A percentile compares a stretch with the other conserved stretches of the same genome.
These are phyloP conservation scores for Moringa oleifera DNA, from an alignment of 345 rosid genomes.

Conservation along the genomic window DNA sequence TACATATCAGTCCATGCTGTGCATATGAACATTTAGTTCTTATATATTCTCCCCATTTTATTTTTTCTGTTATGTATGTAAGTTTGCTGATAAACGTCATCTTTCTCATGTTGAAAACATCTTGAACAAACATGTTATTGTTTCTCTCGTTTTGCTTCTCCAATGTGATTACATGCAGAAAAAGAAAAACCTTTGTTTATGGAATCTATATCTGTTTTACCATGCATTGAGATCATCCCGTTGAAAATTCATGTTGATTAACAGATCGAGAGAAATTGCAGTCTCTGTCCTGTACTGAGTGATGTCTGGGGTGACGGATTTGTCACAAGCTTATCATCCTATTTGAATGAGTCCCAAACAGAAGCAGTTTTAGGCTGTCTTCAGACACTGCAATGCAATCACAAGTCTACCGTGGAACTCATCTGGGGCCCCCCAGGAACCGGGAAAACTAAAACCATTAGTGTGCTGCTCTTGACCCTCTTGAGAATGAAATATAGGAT, in stretches of 20 bases:
- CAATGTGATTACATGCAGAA: background rate
- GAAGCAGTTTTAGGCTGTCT: background rate
- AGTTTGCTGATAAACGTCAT: too few species aligned
- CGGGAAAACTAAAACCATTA: conserved; percentile 22
- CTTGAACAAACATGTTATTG: too few species aligned
- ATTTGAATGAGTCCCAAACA: background rate
- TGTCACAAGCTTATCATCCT: background rate
- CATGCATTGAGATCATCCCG: background rate
- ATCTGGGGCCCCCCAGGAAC: conserved; percentile 30
- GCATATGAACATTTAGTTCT: too few species aligned
- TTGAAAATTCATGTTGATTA: background rate
- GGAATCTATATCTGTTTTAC: too few species aligned
- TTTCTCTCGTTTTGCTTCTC: background rate
- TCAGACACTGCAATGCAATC: background rate
- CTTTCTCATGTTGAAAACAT: too few species aligned
- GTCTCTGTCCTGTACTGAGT: conserved; percentile 3
- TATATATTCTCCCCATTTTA: too few species aligned
- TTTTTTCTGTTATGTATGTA: too few species aligned
- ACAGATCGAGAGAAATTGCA: conserved; percentile 30
- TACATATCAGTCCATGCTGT: too few species aligned
- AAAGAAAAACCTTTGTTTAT: background rate
- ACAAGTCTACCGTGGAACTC: conserved; percentile 9
- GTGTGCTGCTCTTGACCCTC: conserved; percentile 12
- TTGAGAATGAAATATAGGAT: conserved; percentile 18
- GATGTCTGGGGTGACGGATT: conserved; percentile 3